phyloP scores from a whole-genome alignment of 805 yeast species.

The Suhomyces sp. region DNA sequence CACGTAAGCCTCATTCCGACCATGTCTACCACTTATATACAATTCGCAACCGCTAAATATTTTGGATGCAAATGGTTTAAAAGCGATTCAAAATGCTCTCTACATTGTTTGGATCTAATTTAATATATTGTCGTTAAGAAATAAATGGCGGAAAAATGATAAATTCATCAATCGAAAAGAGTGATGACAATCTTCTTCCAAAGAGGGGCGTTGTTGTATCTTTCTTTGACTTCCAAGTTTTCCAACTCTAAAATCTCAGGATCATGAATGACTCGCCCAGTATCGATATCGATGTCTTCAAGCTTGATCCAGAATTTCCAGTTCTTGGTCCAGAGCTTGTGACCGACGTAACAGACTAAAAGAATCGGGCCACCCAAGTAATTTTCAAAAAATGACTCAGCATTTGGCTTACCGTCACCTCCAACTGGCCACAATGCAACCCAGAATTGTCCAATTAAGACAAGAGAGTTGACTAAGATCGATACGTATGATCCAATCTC shows the following conservation, averaged over 20 bases:
- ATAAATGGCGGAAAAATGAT: neutral
- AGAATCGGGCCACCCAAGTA: constrained; percentile 25
- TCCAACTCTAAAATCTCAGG: constrained; percentile 23
- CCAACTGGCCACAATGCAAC: constrained; percentile 25
- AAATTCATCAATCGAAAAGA: constrained; percentile 9
- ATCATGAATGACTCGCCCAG: constrained; percentile 21
- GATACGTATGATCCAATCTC: constrained; percentile 23
- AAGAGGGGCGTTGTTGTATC: constrained; percentile 11
- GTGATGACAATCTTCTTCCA: constrained; percentile 12
- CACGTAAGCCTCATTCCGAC: neutral
- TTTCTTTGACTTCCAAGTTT: constrained; percentile 17
- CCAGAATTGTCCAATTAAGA: constrained; percentile 28
- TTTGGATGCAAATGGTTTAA: constrained; percentile 2
- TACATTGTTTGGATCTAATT: neutral
- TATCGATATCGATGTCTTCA: constrained; percentile 21
- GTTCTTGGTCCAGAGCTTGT: constrained; percentile 20
- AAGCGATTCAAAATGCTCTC: neutral
- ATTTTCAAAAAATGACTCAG: constrained; percentile 25
- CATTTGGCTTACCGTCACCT: constrained; percentile 17
- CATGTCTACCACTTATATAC: neutral
- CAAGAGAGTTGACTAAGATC: constrained; percentile 21
- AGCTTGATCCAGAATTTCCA: constrained; percentile 21
- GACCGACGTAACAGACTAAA: constrained; percentile 20
- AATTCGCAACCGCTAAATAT: neutral
- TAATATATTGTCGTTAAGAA: neutral